Evolutionary conservation across 2,329 filamentous ascomycete genomes (phyloP).

Genomic region (Plectosphaerella plurivora): DNA sequence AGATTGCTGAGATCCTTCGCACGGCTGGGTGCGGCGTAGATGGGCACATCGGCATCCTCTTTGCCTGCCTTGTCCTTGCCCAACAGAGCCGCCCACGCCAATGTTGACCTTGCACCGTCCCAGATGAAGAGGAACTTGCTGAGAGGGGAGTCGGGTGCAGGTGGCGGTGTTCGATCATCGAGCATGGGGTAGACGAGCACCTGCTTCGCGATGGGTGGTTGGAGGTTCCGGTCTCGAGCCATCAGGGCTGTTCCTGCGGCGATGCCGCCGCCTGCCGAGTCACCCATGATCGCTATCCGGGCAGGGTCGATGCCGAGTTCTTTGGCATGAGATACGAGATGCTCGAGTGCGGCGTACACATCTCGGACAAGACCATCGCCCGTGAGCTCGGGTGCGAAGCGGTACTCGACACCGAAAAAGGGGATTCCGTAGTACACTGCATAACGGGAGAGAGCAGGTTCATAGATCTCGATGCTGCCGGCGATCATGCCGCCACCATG

Average conservation of each 20-base stretch:
- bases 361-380: slow-evolving; percentile 30
- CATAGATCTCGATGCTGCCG: slow-evolving; percentile 20
- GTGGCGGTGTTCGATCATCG: slow-evolving; percentile 18
- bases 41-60: slow-evolving; percentile 9
- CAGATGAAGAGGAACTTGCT: slow-evolving; percentile 10
- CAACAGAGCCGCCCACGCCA: slow-evolving; percentile 17
- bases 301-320: slow-evolving; percentile 13
- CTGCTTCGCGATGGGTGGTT: slow-evolving; percentile 20
- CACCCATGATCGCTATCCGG: slow-evolving; percentile 15
- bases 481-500: slow-evolving; percentile 38
- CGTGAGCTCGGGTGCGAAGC: slow-evolving; percentile 35
- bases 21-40: slow-evolving; percentile 17
- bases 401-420: slow-evolving; percentile 34
- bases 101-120: slow-evolving; percentile 12
- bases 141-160: background rate
- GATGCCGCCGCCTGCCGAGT: slow-evolving; percentile 15
- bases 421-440: slow-evolving; percentile 24
- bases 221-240: slow-evolving; percentile 19
- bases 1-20: slow-evolving; percentile 19
- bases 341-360: slow-evolving; percentile 22
- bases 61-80: slow-evolving; percentile 10
- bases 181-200: slow-evolving; percentile 28
- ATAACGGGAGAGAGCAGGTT: slow-evolving; percentile 17
- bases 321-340: slow-evolving; percentile 16
- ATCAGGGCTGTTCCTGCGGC: slow-evolving; percentile 30